These are phyloP conservation scores for Rauvolfia tetraphylla DNA, from an alignment of 257 asterid genomes.

Conservation along the genomic window DNA sequence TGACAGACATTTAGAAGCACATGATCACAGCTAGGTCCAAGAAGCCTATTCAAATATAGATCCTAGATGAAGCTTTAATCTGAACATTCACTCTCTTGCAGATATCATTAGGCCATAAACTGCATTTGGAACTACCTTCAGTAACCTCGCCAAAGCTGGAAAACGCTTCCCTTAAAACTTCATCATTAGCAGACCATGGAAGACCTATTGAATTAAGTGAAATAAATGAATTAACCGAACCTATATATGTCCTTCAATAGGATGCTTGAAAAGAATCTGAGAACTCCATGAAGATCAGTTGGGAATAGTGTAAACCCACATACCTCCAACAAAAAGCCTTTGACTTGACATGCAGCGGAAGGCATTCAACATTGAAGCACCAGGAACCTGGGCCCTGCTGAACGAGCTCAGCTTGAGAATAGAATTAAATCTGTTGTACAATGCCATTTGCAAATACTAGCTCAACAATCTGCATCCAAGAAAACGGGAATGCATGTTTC, in stretches of 20 bases:
- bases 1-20: background rate
- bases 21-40: background rate
- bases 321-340: constrained; percentile 75
- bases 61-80: background rate
- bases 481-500: background rate
- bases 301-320: background rate
- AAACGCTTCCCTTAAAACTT: constrained; percentile 62
- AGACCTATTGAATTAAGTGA: constrained; percentile 46
- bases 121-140: constrained; percentile 29
- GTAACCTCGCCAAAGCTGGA: constrained; percentile 55
- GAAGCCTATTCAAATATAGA: background rate
- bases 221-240: background rate
- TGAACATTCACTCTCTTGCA: background rate
- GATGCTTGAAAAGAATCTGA: background rate
- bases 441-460: constrained; percentile 48
- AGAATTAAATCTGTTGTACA: constrained; percentile 52
- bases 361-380: constrained; percentile 50
- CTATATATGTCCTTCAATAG: background rate
- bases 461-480: constrained; percentile 25
- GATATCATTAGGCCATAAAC: background rate
- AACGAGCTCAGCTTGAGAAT: constrained; percentile 49
- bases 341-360: constrained; percentile 63
- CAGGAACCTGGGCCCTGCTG: constrained; percentile 33
- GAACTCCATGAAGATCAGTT: background rate
- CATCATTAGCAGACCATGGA: constrained; percentile 62